Evolutionary conservation across 257 asterid genomes (phyloP), one percentile per base, ranked within the genome.

Genomic region (Plantago elongata): DNA sequence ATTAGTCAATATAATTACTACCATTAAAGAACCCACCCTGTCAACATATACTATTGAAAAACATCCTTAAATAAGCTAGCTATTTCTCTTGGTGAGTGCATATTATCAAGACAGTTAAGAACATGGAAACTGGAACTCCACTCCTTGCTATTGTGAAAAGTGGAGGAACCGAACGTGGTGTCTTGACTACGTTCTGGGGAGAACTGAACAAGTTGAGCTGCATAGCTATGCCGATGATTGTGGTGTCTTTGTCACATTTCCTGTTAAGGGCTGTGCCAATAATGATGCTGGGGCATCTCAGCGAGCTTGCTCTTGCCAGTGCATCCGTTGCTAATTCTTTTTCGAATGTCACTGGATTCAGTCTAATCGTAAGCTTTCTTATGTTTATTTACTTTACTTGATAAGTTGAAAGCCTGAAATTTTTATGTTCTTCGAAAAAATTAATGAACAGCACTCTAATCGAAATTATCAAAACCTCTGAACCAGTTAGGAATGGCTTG

Each of bases 401-500:
- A 22, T 2, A 22, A 22, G 27, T 22, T 22, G 27, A 22, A 22
- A 22, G 27, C 27, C 27, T 22, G 27, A 22, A 22, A 22, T 22
- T 22, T 1, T 22, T 10, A 57, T 44, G 18, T 34, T 3, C 44
- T 14, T 2, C 18, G 48, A 45, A 15, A 16, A 3, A 5, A 17
- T 9, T 22, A 22, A 22, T 22, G 2, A 22, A 22, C 27, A 22
- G 27, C 27, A 22, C 27, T 22, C n/a, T n/a, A n/a, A n/a, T n/a
- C n/a, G n/a, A n/a, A n/a, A n/a, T n/a, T n/a, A n/a, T n/a, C n/a
- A n/a, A n/a, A 22, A 22, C 27, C 27, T 22, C 14, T 15, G 9
- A 69, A 58, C 8, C 83, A 78, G 89, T 58, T 75, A 34, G 89
- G 93, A 63, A 77, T 84, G 84, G 77, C 85, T 13, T 61, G 89